A percentile compares a stretch with the other conserved stretches of the same genome.
Conservation (phyloP, 176 grass and related monocot genomes). For the Areca catechu region DNA sequence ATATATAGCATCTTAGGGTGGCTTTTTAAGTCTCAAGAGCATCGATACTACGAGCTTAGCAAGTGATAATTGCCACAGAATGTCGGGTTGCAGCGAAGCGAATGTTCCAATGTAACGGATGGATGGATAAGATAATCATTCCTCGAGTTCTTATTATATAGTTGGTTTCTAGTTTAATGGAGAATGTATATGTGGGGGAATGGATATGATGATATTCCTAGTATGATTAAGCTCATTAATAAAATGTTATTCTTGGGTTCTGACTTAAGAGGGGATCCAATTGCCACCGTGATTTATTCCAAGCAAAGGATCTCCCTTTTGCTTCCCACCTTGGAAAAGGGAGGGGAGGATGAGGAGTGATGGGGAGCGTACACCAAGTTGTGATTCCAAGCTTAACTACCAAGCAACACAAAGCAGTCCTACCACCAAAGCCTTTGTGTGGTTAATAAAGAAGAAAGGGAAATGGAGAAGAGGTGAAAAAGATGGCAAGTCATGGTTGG, state of each 20-base stretch:
- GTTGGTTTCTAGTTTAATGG: background rate
- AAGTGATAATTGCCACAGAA: too few relatives aligned
- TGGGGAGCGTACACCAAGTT: conserved; percentile 15
- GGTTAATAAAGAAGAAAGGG: background rate
- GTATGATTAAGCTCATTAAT: conserved; percentile 30
- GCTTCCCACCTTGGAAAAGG: conserved; percentile 29
- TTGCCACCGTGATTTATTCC: background rate
- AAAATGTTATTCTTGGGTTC: conserved; percentile 19
- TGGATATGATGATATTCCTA: conserved; percentile 34
- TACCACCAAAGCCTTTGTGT: background rate
- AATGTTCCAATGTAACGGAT: too few relatives aligned
- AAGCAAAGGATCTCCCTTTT: conserved; percentile 31
- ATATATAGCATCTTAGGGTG: background rate
- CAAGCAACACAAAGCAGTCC: conserved; percentile 17
- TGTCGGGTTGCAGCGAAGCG: too few relatives aligned
- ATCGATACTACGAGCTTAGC: too few relatives aligned
- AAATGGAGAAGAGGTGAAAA: background rate
- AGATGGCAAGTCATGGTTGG: conserved; percentile 4
- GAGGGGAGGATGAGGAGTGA: conserved; percentile 16
- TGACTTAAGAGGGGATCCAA: conserved; percentile 31
- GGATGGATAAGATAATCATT: too few relatives aligned
- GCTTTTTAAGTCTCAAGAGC: too few relatives aligned
- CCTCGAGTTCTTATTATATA: too few relatives aligned
- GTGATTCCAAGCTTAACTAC: conserved; percentile 39
- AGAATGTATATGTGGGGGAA: conserved; percentile 11